These are phyloP conservation scores for Basidiobolus heterosporus DNA, from an alignment of 371 early-diverging fungal species.

Conservation along the genomic window DNA sequence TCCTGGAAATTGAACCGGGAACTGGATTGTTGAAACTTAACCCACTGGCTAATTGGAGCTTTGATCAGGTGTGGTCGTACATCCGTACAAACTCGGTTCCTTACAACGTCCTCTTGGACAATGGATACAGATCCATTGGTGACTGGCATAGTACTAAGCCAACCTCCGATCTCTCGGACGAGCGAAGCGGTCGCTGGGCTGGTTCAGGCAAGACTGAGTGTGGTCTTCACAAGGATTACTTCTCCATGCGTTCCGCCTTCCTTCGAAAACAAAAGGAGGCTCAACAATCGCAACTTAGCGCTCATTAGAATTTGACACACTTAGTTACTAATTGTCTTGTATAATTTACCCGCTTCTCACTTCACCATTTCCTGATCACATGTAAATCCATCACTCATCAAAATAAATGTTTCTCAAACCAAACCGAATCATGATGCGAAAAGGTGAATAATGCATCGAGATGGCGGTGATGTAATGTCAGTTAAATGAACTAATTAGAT, in stretches of 20 bases:
- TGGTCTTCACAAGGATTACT: conserved; percentile 87
- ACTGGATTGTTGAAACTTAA: conserved; percentile 76
- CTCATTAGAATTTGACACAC: too few relatives aligned
- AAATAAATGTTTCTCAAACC: too few relatives aligned
- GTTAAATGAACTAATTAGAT: too few relatives aligned
- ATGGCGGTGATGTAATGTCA: too few relatives aligned
- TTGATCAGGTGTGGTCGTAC: conserved; percentile 70
- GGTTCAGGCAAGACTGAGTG: conserved; percentile 84
- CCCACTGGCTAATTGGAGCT: conserved; percentile 78
- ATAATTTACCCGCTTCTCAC: too few relatives aligned
- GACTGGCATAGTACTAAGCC: conserved; percentile 83
- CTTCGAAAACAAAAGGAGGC: too few relatives aligned
- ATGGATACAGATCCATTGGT: conserved; percentile 83
- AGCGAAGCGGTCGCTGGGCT: conserved; percentile 82
- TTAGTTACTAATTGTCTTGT: too few relatives aligned
- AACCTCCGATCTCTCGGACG: conserved; percentile 40
- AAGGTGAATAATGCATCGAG: too few relatives aligned
- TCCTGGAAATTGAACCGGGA: conserved; percentile 57
- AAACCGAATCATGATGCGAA: too few relatives aligned
- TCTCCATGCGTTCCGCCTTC: conserved; percentile 39
- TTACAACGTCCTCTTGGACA: conserved; percentile 73
- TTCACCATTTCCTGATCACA: too few relatives aligned
- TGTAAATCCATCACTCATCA: too few relatives aligned
- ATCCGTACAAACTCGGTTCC: conserved; percentile 74
- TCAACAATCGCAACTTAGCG: too few relatives aligned